These are phyloP conservation scores for Fusarium citri DNA, from an alignment of 2,329 filamentous ascomycete species.

Conservation along the genomic window DNA sequence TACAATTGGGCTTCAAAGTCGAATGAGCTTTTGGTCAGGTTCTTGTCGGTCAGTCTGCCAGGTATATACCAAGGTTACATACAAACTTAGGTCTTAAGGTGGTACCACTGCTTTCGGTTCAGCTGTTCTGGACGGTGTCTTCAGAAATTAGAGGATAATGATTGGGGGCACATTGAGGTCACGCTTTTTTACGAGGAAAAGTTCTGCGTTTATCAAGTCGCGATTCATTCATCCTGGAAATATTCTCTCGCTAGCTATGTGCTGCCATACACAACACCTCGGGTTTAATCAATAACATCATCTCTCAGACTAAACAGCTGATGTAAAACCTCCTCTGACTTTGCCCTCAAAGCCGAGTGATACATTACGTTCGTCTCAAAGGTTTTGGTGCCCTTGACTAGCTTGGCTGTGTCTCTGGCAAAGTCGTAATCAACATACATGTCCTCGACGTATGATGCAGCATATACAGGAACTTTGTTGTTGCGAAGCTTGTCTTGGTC, in stretches of 20 bases:
- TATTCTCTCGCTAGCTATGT: not conserved
- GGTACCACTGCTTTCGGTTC: no score
- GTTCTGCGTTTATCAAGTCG: conserved; percentile 14
- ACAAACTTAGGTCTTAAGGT: not conserved
- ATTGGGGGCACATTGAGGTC: not conserved
- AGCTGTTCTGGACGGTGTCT: not conserved
- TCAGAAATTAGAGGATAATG: not conserved
- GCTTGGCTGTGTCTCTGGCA: conserved; percentile 77
- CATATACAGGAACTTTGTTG: conserved; percentile 88
- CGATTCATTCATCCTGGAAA: not conserved
- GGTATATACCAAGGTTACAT: not conserved
- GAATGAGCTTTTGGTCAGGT: not conserved
- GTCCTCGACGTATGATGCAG: conserved; percentile 84
- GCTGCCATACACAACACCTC: not conserved
- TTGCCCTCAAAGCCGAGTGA: conserved; percentile 82
- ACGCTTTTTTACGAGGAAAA: not conserved
- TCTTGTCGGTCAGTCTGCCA: not conserved
- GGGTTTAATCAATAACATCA: conserved; percentile 66
- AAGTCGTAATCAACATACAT: conserved; percentile 90
- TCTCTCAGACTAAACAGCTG: conserved; percentile 83
- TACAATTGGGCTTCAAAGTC: not conserved
- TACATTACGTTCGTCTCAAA: conserved; percentile 90
- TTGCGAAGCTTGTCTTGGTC: conserved; percentile 76
- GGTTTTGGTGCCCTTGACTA: conserved; percentile 81
- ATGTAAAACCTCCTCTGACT: conserved; percentile 79